Percentiles rank a stretch among this genome's conserved stretches.
These are phyloP conservation scores for Jaltomata sinuosa DNA, from an alignment of 257 asterid genomes.

Conservation along the genomic window DNA sequence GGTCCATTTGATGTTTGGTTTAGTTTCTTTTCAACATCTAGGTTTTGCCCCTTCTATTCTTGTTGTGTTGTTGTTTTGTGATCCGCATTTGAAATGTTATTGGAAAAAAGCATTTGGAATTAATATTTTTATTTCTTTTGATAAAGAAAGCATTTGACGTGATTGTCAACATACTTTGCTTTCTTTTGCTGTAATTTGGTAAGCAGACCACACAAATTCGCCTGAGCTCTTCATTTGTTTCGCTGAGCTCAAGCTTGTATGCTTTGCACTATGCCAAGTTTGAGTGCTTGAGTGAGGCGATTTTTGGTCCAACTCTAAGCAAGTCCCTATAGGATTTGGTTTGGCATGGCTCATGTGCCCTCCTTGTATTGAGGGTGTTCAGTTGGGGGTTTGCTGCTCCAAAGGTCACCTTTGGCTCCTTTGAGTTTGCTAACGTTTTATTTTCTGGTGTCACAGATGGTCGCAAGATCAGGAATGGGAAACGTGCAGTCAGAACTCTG, in stretches of 20 bases:
- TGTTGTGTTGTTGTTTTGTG: not conserved
- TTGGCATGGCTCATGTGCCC: not conserved
- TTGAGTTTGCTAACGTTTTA: not conserved
- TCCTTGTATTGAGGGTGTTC: not conserved
- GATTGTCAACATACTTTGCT: not conserved
- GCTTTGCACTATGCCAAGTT: not conserved
- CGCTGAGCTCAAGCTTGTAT: not conserved
- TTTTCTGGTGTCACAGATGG: slow-evolving; percentile 43
- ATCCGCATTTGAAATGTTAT: not conserved
- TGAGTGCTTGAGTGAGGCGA: not conserved
- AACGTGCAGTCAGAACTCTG: slow-evolving; percentile 49
- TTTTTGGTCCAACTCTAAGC: not conserved
- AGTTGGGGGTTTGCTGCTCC: not conserved
- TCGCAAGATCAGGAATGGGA: slow-evolving; percentile 71
- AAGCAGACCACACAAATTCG: not conserved
- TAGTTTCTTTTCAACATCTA: not conserved
- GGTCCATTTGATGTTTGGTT: not conserved
- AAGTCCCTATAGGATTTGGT: not conserved
- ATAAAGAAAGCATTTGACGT: not conserved
- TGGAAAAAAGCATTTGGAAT: not conserved
- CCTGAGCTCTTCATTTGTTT: not conserved
- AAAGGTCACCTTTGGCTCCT: not conserved
- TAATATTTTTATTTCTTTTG: not conserved
- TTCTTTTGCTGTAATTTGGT: not conserved
- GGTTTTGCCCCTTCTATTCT: not conserved